These are phyloP conservation scores for Hanseniaspora thailandica DNA, from an alignment of 805 yeast genomes.

Conservation along the genomic window DNA sequence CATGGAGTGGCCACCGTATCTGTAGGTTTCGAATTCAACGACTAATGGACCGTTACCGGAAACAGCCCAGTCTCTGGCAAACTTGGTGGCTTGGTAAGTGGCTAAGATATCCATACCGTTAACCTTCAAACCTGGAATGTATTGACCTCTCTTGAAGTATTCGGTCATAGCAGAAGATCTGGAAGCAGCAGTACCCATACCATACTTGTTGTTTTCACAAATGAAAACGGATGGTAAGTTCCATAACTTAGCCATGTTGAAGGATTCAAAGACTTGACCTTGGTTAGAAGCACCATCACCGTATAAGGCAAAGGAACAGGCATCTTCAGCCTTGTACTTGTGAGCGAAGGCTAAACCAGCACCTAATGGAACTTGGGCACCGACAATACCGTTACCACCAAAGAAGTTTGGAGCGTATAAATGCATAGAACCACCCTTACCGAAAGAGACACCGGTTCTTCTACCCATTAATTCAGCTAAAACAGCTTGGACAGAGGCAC, in stretches of 20 bases:
- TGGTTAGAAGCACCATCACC: conserved; percentile 99
- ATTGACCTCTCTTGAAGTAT: conserved; percentile 98
- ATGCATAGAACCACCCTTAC: conserved; percentile 99
- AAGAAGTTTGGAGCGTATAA: conserved; percentile 91
- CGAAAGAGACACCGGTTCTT: conserved; percentile 87
- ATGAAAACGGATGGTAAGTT: conserved; percentile 87
- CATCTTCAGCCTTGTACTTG: conserved; percentile 72
- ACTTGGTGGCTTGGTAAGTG: conserved; percentile 87
- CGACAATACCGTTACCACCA: conserved; percentile 99
- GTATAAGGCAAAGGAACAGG: conserved; percentile 77
- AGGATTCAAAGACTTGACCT: conserved; percentile 96
- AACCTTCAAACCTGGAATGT: conserved; percentile 95
- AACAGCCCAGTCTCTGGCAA: conserved; percentile 91
- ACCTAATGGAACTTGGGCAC: conserved; percentile 98
- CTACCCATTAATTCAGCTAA: conserved; percentile 95
- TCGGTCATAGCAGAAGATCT: conserved; percentile 95
- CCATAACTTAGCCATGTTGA: conserved; percentile 99
- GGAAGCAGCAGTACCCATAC: conserved; percentile 98
- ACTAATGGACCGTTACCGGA: conserved; percentile 93
- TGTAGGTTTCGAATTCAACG: conserved; percentile 92
- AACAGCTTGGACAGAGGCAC: conserved; percentile 79
- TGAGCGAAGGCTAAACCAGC: conserved; percentile 98
- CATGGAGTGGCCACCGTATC: conserved; percentile 99
- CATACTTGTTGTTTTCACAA: conserved; percentile 98
- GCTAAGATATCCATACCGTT: conserved; percentile 98